These are phyloP conservation scores for Zarea fungicola DNA, from an alignment of 2,329 filamentous ascomycete species.

Conservation along the genomic window DNA sequence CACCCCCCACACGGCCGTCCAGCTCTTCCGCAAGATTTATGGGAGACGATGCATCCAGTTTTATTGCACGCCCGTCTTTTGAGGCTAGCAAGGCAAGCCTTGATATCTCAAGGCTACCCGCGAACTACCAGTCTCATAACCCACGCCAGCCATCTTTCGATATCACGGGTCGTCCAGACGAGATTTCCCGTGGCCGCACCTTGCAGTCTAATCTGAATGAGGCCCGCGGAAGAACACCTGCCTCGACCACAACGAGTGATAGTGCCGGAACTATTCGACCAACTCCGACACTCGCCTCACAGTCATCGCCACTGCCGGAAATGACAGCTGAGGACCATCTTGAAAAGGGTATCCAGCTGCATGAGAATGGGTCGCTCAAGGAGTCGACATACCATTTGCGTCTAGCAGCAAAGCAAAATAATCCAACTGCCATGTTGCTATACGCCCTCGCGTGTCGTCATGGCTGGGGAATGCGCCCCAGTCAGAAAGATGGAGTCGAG, in stretches of 20 bases:
- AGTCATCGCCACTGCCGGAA: slow-evolving; percentile 56
- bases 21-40: slow-evolving; percentile 44
- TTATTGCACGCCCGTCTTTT: slow-evolving; percentile 39
- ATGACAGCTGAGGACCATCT: slow-evolving; percentile 85
- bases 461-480: slow-evolving; percentile 95
- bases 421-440: slow-evolving; percentile 91
- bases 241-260: slow-evolving; percentile 48
- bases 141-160: slow-evolving; percentile 42
- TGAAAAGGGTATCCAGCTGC: slow-evolving; percentile 80
- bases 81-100: slow-evolving; percentile 47
- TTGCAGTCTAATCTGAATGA: slow-evolving; percentile 35
- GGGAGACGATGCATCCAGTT: slow-evolving; percentile 32
- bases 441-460: slow-evolving; percentile 94
- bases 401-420: slow-evolving; percentile 76
- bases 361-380: slow-evolving; percentile 80
- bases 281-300: slow-evolving; percentile 35
- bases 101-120: slow-evolving; percentile 36
- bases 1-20: slow-evolving; percentile 55
- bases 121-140: slow-evolving; percentile 39
- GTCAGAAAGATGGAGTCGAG: slow-evolving; percentile 80
- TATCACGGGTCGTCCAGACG: slow-evolving; percentile 41
- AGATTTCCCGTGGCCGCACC: slow-evolving; percentile 42
- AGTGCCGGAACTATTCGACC: slow-evolving; percentile 47
- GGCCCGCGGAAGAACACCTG: slow-evolving; percentile 38
- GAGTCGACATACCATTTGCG: slow-evolving; percentile 96